Base-by-base conservation (phyloP, 2,329 filamentous ascomycete genomes). In the Pseudogymnoascus sp. region DNA sequence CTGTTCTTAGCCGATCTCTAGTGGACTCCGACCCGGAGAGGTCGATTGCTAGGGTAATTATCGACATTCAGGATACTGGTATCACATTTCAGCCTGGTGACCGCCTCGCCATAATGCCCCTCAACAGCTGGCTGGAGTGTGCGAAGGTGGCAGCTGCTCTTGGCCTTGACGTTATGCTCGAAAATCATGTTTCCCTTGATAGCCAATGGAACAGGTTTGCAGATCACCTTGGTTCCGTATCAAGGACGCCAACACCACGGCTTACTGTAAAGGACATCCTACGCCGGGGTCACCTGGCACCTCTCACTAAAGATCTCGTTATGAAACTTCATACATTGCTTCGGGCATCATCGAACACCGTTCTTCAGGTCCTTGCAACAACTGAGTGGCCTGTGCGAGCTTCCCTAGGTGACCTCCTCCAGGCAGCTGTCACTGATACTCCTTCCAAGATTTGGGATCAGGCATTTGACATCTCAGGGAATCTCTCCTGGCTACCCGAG, bases 21-120 rank as follows among this genome's bases (percentile, higher is more conserved):
- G 77, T 83, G 26, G 81, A 83, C 63, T 70, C 71, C 0, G 81
- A 83, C 65, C 71, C 75, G 0, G 74, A 74, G 7, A 72, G 80
- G 3, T 78, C 77, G 0, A 80, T 82, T 62, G 78, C 78, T 0
- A 75, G 77, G 66, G 79, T 83, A 2, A 82, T 78, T 0, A 72
- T 83, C 10, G 81, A 83, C 65, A 77, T 83, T 1, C 76, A 79
- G 17, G 76, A 83, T 59, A 82, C 80, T 0, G 81, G 81, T 0
- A 79, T 83, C 50, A 83, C 81, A 0, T 83, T 82, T 62, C 75
- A 78, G 59, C 80, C 81, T 0, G 82, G 82, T 0, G 81, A 83
- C 61, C 76, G 80, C 4, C 74, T 84, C 5, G 80, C 81, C 0
- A 73, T 84, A 1, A 83, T 83, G 81, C 80, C 81, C 0, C 75